Evolutionary conservation across 2,329 filamentous ascomycete species (phyloP).

Genomic region (Hypoxylon rubiginosum): DNA sequence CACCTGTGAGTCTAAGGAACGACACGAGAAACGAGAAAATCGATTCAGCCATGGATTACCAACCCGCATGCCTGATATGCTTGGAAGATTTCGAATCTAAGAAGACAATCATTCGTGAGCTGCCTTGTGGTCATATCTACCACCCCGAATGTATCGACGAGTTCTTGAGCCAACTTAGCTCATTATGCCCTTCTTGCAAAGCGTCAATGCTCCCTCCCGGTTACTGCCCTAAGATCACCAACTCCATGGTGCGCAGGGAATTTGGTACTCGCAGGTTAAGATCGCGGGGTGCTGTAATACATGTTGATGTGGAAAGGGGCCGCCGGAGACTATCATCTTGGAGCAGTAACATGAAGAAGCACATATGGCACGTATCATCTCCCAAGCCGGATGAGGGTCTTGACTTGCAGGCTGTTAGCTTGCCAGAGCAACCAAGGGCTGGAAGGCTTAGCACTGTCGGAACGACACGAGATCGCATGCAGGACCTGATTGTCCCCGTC

Average conservation of each 20-base stretch:
- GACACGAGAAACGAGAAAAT: slow-evolving; percentile 46
- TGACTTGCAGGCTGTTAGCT: slow-evolving; percentile 38
- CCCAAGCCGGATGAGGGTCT: slow-evolving; percentile 41
- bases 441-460: slow-evolving; percentile 21
- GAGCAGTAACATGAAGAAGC: slow-evolving; percentile 42
- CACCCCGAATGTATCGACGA: slow-evolving; percentile 92
- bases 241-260: slow-evolving; percentile 88
- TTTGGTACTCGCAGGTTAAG: slow-evolving; percentile 74
- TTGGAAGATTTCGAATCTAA: slow-evolving; percentile 81
- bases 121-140: slow-evolving; percentile 93
- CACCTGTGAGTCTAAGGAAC: slow-evolving; percentile 31
- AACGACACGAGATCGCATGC: slow-evolving; percentile 46
- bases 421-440: slow-evolving; percentile 41
- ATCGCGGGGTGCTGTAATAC: slow-evolving; percentile 61
- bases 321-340: slow-evolving; percentile 45
- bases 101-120: slow-evolving; percentile 81
- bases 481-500: slow-evolving; percentile 47
- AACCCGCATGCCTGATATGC: slow-evolving; percentile 91
- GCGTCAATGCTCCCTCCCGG: slow-evolving; percentile 80
- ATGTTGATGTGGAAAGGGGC: slow-evolving; percentile 49
- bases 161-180: slow-evolving; percentile 83
- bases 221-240: slow-evolving; percentile 79
- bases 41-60: slow-evolving; percentile 70
- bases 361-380: slow-evolving; percentile 33
- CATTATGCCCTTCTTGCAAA: slow-evolving; percentile 93